Base-by-base conservation (phyloP, 352 stramenopile species). In the Phytopythium cucurbitacearum region DNA sequence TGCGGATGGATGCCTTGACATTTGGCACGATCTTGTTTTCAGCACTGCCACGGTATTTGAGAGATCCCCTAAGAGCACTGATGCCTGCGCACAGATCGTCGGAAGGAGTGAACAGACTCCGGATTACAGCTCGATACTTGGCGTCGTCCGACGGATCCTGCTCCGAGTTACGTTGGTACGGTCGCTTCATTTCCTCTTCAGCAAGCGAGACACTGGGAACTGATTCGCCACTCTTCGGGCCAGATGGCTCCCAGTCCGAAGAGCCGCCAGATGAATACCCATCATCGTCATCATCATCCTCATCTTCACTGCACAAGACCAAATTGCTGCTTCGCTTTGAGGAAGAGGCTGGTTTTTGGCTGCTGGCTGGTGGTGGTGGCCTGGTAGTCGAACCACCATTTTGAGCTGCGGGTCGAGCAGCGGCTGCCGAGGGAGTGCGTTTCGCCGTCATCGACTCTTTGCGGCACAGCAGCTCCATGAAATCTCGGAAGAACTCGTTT, bases 31-130 rank as follows among this genome's bases (percentile, higher is more conserved):
- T 80, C 8, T 15, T 51, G 40, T 45, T 80, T 45, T 86, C 57
- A 33, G 61, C 69, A 41, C 64, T 65, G 12, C 80, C 80, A 8
- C 51, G 57, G 59, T 73, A 93, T 56, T 91, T 89, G 4, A 93
- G 59, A 1, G 69, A 78, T 1, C 66, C 71, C 12, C 78, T 70
- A 8, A 91, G 68, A 15, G 39, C 47, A 13, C 73, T 66, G 44
- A 93, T 90, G 7, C 71, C 73, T 7, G 61, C 55, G 57, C 79
- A 93, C 12, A 91, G 51, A 4, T 79, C 72, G 58, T 93, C 78
- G 38, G 54, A 47, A 36, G 69, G 67, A 11, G 80, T 93, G 51
- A 93, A 91, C 3, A 93, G 58, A 69, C 83, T 90, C 36, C 83
- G 74, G 35, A 93, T 84, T 28, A 73, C 62, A 6, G 83, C 83